Evolutionary conservation across 169 alveolate species (phyloP), one percentile per base, ranked within the genome.

Genomic region (Cryptosporidium sp.): DNA sequence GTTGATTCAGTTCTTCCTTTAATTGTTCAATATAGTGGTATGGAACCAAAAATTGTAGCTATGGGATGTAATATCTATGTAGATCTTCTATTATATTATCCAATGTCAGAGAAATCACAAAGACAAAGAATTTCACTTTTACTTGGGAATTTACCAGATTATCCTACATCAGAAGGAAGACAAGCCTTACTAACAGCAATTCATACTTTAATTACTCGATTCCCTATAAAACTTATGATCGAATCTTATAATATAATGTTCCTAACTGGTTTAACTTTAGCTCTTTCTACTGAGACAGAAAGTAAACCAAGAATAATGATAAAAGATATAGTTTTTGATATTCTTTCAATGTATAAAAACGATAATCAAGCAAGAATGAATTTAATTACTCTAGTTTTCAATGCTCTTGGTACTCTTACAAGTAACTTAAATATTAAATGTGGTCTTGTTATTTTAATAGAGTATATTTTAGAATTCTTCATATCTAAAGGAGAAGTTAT

Each of bases 121-220:
- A 80, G 67, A 39, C 73, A 65, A 44, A 80, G 89, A 48, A 65
- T 80, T 31, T 80, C 89, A 5, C 35, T 80, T n/a, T 31, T 80
- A 26, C 48, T 80, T 9, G 89, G 62, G 62, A 80, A 80, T 33
- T 53, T 80, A 21, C 62, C 89, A 23, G 75, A 65, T 12, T 80
- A 80, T 39, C 75, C 89, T 14, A 80, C 89, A 21, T 48, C 70
- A 9, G 89, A 80, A 42, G 89, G 89, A 33, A 80, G 89, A 62
- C 56, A 44, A n/a, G 75, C 89, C 2, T 21, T 80, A 5, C 35
- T 80, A 3, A 42, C 62, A 3, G 89, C 89, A 18, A 60, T 80
- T 26, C 75, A 62, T 44, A 62, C 89, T 29, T 29, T 80, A 18
- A 33, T 80, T 23, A 39, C 75, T 23, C 44, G 89, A 3, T 65